phyloP scores from a whole-genome alignment of 352 stramenopile genomes.

The Phytophthora hybrid region DNA sequence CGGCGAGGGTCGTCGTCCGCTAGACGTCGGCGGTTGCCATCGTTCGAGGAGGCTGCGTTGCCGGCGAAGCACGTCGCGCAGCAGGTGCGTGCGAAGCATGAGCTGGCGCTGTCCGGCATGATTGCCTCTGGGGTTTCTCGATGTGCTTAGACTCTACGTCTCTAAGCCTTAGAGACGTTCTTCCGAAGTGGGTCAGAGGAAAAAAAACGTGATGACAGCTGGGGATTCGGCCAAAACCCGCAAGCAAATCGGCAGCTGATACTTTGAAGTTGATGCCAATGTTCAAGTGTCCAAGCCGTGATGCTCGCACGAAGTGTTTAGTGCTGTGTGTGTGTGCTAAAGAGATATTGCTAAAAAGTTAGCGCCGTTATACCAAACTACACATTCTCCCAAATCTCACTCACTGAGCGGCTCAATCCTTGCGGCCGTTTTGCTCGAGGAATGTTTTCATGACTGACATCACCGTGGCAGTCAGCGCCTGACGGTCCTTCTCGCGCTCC shows the following conservation, averaged over 20 bases:
- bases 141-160: no score
- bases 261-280: slow-evolving; percentile 22
- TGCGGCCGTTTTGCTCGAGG: slow-evolving; percentile 30
- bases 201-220: slow-evolving; percentile 27
- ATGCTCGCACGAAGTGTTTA: background rate
- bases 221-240: background rate
- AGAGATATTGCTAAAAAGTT: slow-evolving; percentile 20
- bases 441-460: slow-evolving; percentile 40
- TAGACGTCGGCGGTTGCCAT: slow-evolving; percentile 26
- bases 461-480: slow-evolving; percentile 34
- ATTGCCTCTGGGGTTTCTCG: slow-evolving; percentile 14
- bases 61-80: slow-evolving; percentile 30
- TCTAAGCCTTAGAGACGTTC: slow-evolving; percentile 31
- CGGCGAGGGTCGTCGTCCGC: slow-evolving; percentile 33
- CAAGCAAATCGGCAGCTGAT: slow-evolving; percentile 20
- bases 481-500: slow-evolving; percentile 46
- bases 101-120: slow-evolving; percentile 27
- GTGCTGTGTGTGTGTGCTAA: slow-evolving; percentile 10
- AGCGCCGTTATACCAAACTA: slow-evolving; percentile 32
- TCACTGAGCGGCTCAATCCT: slow-evolving; percentile 25
- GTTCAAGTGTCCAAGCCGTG: slow-evolving; percentile 2
- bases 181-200: slow-evolving; percentile 27
- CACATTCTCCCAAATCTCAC: slow-evolving; percentile 9
- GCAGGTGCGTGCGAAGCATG: slow-evolving; percentile 32
- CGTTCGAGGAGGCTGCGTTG: slow-evolving; percentile 7